These are phyloP conservation scores for Xanthoconium stramineum DNA, from an alignment of 768 basidiomycete species.

Conservation along the genomic window DNA sequence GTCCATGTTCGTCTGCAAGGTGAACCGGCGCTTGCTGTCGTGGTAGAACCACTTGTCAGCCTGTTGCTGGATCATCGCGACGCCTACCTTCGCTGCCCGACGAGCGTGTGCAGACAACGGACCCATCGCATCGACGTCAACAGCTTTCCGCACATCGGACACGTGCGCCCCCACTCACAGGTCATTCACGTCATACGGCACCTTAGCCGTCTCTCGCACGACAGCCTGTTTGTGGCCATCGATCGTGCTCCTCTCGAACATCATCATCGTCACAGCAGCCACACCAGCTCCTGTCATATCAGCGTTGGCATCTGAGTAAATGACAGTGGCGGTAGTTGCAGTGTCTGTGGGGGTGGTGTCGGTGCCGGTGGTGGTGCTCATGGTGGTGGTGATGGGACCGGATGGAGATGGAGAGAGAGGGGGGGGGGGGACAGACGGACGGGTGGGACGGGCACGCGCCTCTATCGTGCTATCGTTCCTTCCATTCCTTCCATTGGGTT, in stretches of 20 bases:
- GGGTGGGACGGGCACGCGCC: too few species aligned
- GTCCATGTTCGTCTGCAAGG: conserved; percentile 9
- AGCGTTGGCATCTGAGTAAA: too few species aligned
- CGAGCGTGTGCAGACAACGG: too few species aligned
- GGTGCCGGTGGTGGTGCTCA: not conserved
- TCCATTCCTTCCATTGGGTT: not conserved
- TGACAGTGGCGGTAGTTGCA: too few species aligned
- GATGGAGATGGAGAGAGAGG: not conserved
- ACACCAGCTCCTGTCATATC: too few species aligned
- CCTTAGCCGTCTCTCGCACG: not conserved
- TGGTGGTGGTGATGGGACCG: not conserved
- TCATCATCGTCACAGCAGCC: not conserved
- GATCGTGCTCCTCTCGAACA: too few species aligned
- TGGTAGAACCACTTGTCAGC: conserved; percentile 3
- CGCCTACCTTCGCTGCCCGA: too few species aligned
- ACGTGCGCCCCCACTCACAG: too few species aligned
- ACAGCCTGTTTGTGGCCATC: not conserved
- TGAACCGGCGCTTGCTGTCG: not conserved
- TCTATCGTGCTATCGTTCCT: not conserved
- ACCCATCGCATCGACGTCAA: too few species aligned
- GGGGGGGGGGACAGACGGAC: too few species aligned
- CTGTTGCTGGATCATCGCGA: conserved; percentile 11
- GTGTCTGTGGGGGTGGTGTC: not conserved
- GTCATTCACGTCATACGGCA: conserved; percentile 1
- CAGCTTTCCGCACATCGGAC: too few species aligned